Percentiles rank a stretch among this genome's conserved stretches.
Conservation (phyloP, 306 rosid species). For the Cucurbita maxima region DNA sequence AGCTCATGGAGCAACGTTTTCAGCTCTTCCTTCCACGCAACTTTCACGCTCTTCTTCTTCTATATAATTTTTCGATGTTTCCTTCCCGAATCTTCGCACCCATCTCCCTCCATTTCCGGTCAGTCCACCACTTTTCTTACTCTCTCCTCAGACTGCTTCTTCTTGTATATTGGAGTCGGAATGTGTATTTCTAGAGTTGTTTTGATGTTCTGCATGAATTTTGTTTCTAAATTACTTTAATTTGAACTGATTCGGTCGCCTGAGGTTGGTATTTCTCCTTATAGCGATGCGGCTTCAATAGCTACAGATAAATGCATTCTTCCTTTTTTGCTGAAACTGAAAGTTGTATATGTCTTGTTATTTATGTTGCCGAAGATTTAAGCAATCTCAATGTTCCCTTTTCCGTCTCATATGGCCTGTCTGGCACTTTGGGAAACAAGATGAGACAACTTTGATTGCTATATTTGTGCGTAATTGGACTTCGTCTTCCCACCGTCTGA, state of each 20-base stretch:
- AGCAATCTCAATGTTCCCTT: too few species aligned
- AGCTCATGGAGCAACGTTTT: slow-evolving; percentile 45
- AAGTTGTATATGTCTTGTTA: too few species aligned
- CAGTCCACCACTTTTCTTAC: neutral
- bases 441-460: neutral
- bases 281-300: too few species aligned
- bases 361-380: too few species aligned
- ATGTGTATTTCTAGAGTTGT: neutral
- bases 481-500: neutral
- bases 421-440: too few species aligned
- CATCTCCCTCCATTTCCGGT: neutral
- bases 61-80: neutral
- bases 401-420: too few species aligned
- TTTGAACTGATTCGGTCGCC: too few species aligned
- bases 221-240: neutral
- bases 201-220: neutral
- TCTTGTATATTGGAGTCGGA: neutral
- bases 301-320: too few species aligned
- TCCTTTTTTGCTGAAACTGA: too few species aligned
- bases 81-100: neutral
- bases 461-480: neutral
- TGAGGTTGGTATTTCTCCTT: too few species aligned
- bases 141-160: neutral
- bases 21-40: slow-evolving; percentile 55
- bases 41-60: slow-evolving; percentile 35